These are phyloP conservation scores for Colletotrichum trifolii DNA, from an alignment of 2,329 filamentous ascomycete genomes.

Conservation along the genomic window DNA sequence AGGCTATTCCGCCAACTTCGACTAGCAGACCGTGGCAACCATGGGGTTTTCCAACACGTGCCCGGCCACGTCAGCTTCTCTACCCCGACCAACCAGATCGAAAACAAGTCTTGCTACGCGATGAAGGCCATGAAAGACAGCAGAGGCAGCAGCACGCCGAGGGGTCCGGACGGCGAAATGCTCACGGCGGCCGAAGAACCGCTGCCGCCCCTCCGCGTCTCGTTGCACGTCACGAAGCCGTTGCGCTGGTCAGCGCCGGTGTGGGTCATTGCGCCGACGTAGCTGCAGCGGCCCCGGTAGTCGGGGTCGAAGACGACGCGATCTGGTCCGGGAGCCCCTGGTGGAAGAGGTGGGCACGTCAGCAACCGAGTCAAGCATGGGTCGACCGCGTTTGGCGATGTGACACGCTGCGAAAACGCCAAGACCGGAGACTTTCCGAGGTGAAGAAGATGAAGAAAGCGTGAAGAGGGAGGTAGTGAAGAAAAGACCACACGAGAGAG, in stretches of 20 bases:
- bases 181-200: constrained; percentile 2
- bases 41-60: not conserved
- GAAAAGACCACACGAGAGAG: not conserved
- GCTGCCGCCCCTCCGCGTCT: constrained; percentile 15
- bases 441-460: not conserved
- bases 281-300: constrained; percentile 51
- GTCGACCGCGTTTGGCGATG: no score
- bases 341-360: constrained; percentile 3
- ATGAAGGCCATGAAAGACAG: constrained; percentile 17
- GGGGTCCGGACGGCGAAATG: not conserved
- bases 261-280: constrained; percentile 76
- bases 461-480: no score
- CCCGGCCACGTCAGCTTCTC: no score
- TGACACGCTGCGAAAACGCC: not conserved
- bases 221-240: constrained; percentile 72
- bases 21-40: not conserved
- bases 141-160: not conserved
- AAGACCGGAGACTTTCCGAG: not conserved
- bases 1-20: not conserved
- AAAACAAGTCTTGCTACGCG: not conserved
- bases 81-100: not conserved
- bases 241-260: constrained; percentile 73
- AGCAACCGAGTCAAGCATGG: constrained; percentile 8
- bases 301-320: constrained; percentile 71
- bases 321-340: constrained; percentile 73